phyloP scores from a whole-genome alignment of 1,284 basidiomycete genomes.

The Mycosarcoma mackinlayi region DNA sequence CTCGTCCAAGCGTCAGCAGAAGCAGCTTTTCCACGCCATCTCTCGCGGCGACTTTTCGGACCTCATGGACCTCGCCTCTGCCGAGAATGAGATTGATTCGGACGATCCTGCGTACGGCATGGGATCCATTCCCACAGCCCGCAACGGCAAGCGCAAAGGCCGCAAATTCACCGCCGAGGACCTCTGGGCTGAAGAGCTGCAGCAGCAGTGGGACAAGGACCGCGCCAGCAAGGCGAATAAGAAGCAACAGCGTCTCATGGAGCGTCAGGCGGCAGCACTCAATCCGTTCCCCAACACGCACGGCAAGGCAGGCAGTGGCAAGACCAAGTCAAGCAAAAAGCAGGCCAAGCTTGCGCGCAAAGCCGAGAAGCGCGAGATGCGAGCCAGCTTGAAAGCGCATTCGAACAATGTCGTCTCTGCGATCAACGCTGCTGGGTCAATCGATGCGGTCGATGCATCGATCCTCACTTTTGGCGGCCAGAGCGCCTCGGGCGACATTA shows the following conservation, averaged over 20 bases:
- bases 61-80: constrained; percentile 72
- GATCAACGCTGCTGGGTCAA: constrained; percentile 31
- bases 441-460: constrained; percentile 32
- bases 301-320: constrained; percentile 38
- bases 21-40: constrained; percentile 76
- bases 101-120: constrained; percentile 62
- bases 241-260: constrained; percentile 59
- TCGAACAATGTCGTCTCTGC: constrained; percentile 39
- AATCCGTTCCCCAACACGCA: constrained; percentile 69
- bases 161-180: constrained; percentile 74
- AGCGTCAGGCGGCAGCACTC: constrained; percentile 72
- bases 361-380: constrained; percentile 46
- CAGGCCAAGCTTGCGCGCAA: constrained; percentile 50
- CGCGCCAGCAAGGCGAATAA: constrained; percentile 50
- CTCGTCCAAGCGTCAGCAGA: constrained; percentile 71
- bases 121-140: constrained; percentile 38
- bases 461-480: constrained; percentile 34
- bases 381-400: constrained; percentile 44
- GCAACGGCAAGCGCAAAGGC: constrained; percentile 57
- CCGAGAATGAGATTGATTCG: constrained; percentile 60
- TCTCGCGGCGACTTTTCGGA: constrained; percentile 75
- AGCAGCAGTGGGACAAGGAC: constrained; percentile 71
- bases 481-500: constrained; percentile 12
- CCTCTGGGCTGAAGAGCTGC: constrained; percentile 75
- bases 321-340: constrained; percentile 54